Evolutionary conservation across 192 early-diverging fungal genomes (phyloP).

Genomic region (Coemansia sp.): DNA sequence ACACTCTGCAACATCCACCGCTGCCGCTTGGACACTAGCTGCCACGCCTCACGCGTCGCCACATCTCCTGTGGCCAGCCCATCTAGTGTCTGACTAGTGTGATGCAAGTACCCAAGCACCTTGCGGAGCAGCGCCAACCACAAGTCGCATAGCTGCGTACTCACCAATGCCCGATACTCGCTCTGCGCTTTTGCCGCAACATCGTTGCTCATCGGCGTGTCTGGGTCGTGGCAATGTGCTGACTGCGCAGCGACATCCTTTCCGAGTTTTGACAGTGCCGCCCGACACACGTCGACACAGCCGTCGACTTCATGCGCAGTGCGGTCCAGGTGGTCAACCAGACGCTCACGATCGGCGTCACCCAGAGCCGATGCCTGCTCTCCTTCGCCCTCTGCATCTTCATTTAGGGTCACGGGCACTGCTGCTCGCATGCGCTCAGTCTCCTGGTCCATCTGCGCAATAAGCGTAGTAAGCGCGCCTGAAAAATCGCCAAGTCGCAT

Average conservation of each 20-base stretch:
- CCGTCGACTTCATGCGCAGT: conserved; percentile 29
- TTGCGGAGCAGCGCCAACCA: conserved; percentile 46
- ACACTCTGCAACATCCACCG: conserved; percentile 56
- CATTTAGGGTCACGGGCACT: conserved; percentile 10
- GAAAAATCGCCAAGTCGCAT: conserved; percentile 52
- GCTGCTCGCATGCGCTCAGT: conserved; percentile 23
- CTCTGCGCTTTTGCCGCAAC: conserved; percentile 14
- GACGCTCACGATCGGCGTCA: conserved; percentile 45
- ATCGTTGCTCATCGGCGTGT: conserved; percentile 12
- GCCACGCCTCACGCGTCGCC: conserved; percentile 36
- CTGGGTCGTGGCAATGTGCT: conserved; percentile 10
- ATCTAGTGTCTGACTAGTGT: conserved; percentile 38
- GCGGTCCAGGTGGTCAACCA: conserved; percentile 35
- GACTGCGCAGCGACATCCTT: conserved; percentile 34
- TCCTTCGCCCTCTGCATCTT: not conserved
- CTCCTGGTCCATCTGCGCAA: conserved; percentile 35
- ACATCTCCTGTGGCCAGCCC: conserved; percentile 6
- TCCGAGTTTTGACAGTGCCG: conserved; percentile 34
- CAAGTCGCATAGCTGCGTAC: conserved; percentile 47
- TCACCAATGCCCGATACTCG: conserved; percentile 37
- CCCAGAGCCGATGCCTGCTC: conserved; percentile 10
- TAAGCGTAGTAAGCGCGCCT: conserved; percentile 42
- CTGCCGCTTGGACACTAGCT: conserved; percentile 46
- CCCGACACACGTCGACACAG: conserved; percentile 44
- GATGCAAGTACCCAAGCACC: conserved; percentile 44